phyloP scores from a whole-genome alignment of 768 basidiomycete genomes.

The Macrolepiota dolichaula region DNA sequence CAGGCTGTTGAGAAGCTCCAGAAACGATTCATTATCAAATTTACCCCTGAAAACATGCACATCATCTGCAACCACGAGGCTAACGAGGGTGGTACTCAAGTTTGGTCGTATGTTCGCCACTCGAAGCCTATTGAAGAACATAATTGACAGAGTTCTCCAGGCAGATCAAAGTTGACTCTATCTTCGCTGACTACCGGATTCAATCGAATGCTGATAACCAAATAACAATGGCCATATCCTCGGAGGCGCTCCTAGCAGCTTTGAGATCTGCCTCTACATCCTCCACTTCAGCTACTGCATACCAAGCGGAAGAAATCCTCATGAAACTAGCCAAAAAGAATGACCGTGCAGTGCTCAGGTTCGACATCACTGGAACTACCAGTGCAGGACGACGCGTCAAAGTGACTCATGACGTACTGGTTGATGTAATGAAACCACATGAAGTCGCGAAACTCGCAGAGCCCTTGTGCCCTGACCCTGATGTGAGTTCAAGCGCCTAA shows the following conservation, averaged over 20 bases:
- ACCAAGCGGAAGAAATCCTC: slow-evolving; percentile 62
- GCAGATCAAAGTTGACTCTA: slow-evolving; percentile 60
- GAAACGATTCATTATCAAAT: slow-evolving; percentile 80
- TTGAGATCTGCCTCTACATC: slow-evolving; percentile 62
- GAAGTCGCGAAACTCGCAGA: slow-evolving; percentile 74
- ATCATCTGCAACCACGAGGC: slow-evolving; percentile 82
- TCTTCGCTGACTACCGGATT: slow-evolving; percentile 79
- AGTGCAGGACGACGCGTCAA: slow-evolving; percentile 60
- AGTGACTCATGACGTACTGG: slow-evolving; percentile 77
- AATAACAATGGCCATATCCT: slow-evolving; percentile 69
- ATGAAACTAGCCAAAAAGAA: slow-evolving; percentile 89
- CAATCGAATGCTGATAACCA: slow-evolving; percentile 83
- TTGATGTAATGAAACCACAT: slow-evolving; percentile 73
- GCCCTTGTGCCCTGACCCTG: slow-evolving; percentile 83
- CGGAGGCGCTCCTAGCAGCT: slow-evolving; percentile 73
- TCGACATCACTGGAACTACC: slow-evolving; percentile 68
- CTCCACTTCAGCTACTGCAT: slow-evolving; percentile 34
- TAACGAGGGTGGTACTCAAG: slow-evolving; percentile 82
- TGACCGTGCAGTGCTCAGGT: slow-evolving; percentile 71
- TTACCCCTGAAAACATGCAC: slow-evolving; percentile 69
- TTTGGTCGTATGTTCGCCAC: slow-evolving; percentile 56
- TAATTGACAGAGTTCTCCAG: slow-evolving; percentile 24
- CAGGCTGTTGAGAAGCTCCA: slow-evolving; percentile 83
- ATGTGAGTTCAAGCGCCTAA: slow-evolving; percentile 43
- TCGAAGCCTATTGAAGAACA: background rate